These are phyloP conservation scores for Lipomyces spencermartinsiae DNA, from an alignment of 805 yeast genomes.

Conservation along the genomic window DNA sequence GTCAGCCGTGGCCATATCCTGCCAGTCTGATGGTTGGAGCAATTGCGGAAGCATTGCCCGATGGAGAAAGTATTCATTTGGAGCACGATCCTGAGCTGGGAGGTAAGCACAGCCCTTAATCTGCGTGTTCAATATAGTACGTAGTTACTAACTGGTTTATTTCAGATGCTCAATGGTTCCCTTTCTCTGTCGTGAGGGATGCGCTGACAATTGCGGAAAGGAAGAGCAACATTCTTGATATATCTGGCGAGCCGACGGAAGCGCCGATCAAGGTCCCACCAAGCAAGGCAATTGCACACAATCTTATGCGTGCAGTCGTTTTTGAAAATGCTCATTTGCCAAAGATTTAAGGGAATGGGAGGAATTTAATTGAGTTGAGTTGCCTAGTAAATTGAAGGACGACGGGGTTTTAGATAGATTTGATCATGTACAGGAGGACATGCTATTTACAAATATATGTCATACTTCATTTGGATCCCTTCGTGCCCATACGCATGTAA, in stretches of 20 bases:
- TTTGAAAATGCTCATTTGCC: slow-evolving; percentile 36
- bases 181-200: slow-evolving; percentile 56
- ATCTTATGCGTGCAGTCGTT: slow-evolving; percentile 38
- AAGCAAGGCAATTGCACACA: slow-evolving; percentile 38
- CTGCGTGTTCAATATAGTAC: not conserved
- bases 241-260: slow-evolving; percentile 20
- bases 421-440: not conserved
- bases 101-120: slow-evolving; percentile 10
- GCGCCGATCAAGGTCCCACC: slow-evolving; percentile 37
- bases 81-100: slow-evolving; percentile 84
- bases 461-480: not conserved
- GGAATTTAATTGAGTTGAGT: not conserved
- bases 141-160: not conserved
- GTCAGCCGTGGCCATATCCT: slow-evolving; percentile 99
- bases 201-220: slow-evolving; percentile 44
- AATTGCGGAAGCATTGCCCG: slow-evolving; percentile 74
- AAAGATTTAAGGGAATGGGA: slow-evolving; percentile 11
- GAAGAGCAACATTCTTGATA: slow-evolving; percentile 27
- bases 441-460: not conserved
- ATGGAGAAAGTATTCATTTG: slow-evolving; percentile 66
- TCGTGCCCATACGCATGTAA: too few species aligned
- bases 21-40: slow-evolving; percentile 94
- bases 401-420: not conserved
- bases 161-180: slow-evolving; percentile 84
- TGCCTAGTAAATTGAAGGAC: not conserved